Base-by-base conservation (phyloP, 495 filamentous ascomycete genomes). In the Neurospora tetraspora region DNA sequence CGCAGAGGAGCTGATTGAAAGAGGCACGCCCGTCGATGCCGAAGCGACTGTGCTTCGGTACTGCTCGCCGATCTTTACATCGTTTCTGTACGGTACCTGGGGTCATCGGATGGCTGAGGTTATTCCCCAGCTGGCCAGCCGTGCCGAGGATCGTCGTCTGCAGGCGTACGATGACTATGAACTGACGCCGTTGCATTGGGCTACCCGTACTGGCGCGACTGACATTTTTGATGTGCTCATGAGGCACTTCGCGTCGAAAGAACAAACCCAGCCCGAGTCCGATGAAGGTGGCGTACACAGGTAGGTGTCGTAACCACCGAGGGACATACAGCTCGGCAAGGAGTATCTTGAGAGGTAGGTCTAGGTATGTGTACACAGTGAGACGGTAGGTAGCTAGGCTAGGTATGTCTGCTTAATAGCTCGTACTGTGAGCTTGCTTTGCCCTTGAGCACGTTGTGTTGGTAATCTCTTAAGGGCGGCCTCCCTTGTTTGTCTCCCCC, bases 11-110 rank as follows among this genome's bases (percentile, higher is more conserved):
- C 68, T 74, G 9, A 40, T 72, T n/a, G 16, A 47, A 39, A 36
- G 37, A 20, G 73, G 73, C 27, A 69, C 73, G 23, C 45, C 70
- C 1, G 70, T 72, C 4, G 70, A 74, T 12, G 18, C 65, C 2
- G 34, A 70, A 34, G 20, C 68, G 11, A 61, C 5, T 12, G 42
- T 47, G 16, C 65, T 74, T 42, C 73, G 70, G 5, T 61, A 61
- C 23, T 61, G 53, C 53, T 34, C 53, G 23, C 11, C 53, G 10
- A 61, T 31, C 53, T 61, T 61, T 12, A 31, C 6, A 14, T 61
- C 53, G 23, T 16, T 31, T 16, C 53, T 61, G 53, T 31, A 16
- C 6, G 53, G 53, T 31, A 12, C 53, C 23, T 61, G 53, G 53
- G 53, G 53, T 16, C 53, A 31, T 61, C 23, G 23, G 27, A 61